These are phyloP conservation scores for Fusarium annulatum DNA, from an alignment of 2,329 filamentous ascomycete species.

Conservation along the genomic window DNA sequence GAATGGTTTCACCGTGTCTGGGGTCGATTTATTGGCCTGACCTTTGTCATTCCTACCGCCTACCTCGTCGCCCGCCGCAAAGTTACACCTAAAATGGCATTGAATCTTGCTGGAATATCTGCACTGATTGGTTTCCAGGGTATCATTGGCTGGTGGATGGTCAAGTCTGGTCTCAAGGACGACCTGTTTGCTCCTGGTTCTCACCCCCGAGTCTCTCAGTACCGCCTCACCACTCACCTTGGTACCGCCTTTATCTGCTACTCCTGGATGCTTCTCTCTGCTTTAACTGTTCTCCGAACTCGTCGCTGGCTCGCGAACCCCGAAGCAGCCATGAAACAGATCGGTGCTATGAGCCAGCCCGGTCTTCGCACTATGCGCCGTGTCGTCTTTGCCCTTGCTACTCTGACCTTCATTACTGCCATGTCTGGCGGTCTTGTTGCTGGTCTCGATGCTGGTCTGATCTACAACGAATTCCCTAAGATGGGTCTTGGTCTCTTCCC, in stretches of 20 bases:
- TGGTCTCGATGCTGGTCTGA: constrained; percentile 93
- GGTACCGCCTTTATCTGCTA: constrained; percentile 94
- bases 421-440: constrained; percentile 96
- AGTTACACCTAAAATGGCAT: constrained; percentile 82
- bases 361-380: constrained; percentile 79
- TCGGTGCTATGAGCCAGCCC: constrained; percentile 73
- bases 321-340: constrained; percentile 66
- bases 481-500: constrained; percentile 90
- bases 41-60: constrained; percentile 86
- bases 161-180: constrained; percentile 94
- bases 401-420: constrained; percentile 86
- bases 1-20: constrained; percentile 97
- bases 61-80: constrained; percentile 87
- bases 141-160: constrained; percentile 99
- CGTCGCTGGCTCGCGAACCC: constrained; percentile 77
- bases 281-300: constrained; percentile 83
- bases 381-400: constrained; percentile 75
- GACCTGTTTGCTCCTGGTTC: constrained; percentile 92
- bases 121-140: constrained; percentile 94
- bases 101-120: constrained; percentile 83
- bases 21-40: constrained; percentile 90
- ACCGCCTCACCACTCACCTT: constrained; percentile 89
- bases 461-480: constrained; percentile 98
- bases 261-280: constrained; percentile 91
- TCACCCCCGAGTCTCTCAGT: constrained; percentile 93